phyloP scores from a whole-genome alignment of 768 basidiomycete species.

The Macrolepiota fuliginosa region DNA sequence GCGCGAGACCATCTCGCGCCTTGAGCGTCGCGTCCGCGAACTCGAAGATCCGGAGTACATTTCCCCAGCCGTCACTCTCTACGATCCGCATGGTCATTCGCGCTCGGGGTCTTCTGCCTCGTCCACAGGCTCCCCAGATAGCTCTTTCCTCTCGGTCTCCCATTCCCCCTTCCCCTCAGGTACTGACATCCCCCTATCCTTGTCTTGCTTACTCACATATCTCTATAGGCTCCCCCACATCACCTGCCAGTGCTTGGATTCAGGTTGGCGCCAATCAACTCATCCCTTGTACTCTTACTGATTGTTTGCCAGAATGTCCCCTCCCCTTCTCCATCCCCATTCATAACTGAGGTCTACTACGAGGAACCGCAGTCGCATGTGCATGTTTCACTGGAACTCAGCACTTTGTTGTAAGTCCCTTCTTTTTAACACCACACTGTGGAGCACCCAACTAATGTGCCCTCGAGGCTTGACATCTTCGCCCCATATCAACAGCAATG shows the following conservation, averaged over 20 bases:
- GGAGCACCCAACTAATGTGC: constrained; percentile 13
- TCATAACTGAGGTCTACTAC: constrained; percentile 44
- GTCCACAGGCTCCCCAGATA: constrained; percentile 51
- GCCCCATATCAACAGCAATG: constrained; percentile 73
- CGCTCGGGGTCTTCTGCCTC: constrained; percentile 56
- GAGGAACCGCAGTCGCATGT: constrained; percentile 48
- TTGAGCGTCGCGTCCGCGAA: constrained; percentile 70
- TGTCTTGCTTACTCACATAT: neutral
- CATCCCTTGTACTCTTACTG: constrained; percentile 8
- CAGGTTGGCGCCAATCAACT: constrained; percentile 27
- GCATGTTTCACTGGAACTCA: constrained; percentile 55
- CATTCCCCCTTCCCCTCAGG: constrained; percentile 61
- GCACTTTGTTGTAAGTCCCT: constrained; percentile 58
- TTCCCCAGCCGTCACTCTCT: constrained; percentile 65
- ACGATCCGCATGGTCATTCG: constrained; percentile 59
- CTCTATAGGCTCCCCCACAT: constrained; percentile 40
- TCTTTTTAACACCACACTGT: constrained; percentile 8
- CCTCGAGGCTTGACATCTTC: constrained; percentile 68
- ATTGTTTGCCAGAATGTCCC: constrained; percentile 31
- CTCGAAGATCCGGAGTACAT: constrained; percentile 74
- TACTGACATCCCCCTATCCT: constrained; percentile 21
- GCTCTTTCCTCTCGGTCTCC: constrained; percentile 48
- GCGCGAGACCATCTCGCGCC: constrained; percentile 71
- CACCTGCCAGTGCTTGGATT: constrained; percentile 53
- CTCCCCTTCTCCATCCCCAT: constrained; percentile 52